These are phyloP conservation scores for Penicillium palitans DNA, from an alignment of 2,329 filamentous ascomycete genomes.

Conservation along the genomic window DNA sequence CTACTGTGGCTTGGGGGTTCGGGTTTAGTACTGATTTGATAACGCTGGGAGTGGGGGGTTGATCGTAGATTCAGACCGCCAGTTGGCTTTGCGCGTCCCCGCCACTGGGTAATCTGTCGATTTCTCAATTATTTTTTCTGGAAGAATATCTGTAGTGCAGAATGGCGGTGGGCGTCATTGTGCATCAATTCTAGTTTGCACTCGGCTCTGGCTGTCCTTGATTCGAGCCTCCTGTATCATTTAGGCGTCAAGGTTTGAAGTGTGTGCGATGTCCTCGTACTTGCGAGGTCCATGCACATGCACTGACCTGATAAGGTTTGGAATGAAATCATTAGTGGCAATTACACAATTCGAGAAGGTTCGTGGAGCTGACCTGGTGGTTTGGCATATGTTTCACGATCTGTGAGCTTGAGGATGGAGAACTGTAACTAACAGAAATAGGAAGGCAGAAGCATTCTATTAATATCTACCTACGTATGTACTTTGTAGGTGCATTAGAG, in stretches of 20 bases:
- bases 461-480: too few relatives aligned
- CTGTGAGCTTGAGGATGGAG: too few relatives aligned
- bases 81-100: background rate
- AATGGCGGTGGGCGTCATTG: background rate
- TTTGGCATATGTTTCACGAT: too few relatives aligned
- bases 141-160: too few relatives aligned
- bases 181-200: background rate
- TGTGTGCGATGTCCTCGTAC: background rate
- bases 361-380: too few relatives aligned
- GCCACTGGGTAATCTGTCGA: background rate
- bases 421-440: too few relatives aligned
- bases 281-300: background rate
- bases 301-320: background rate
- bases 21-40: background rate
- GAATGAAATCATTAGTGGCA: background rate
- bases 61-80: constrained; percentile 5
- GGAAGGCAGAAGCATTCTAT: too few relatives aligned
- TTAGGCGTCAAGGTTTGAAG: background rate
- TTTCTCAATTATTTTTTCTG: background rate
- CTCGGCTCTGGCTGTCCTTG: background rate
- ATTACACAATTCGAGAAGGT: background rate
- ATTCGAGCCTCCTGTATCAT: background rate
- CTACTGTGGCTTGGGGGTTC: background rate
- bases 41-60: background rate
- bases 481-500: too few relatives aligned